Evolutionary conservation across 345 rosid species (phyloP).

Genomic region (Eucalyptus cloeziana): DNA sequence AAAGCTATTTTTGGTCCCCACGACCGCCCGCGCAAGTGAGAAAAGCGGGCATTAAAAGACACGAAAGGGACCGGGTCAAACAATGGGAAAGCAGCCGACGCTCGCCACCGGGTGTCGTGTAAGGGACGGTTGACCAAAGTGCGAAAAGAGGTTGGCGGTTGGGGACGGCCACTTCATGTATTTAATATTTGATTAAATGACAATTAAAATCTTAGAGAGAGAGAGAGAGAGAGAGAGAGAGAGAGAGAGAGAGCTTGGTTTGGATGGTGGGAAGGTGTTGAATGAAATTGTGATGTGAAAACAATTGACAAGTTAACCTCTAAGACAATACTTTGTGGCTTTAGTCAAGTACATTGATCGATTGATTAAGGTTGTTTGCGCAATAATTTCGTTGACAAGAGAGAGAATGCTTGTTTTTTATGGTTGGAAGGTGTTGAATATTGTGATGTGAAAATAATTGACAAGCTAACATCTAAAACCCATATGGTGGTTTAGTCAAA

Average conservation of each 20-base stretch:
- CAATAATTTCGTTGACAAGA: background rate
- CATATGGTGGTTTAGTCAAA: background rate
- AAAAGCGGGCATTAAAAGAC: background rate
- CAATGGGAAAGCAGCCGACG: constrained; percentile 16
- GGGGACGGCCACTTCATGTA: background rate
- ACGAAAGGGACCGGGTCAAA: constrained; percentile 19
- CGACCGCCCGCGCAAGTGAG: background rate
- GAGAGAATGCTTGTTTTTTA: background rate
- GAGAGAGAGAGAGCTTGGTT: background rate
- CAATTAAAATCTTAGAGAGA: background rate
- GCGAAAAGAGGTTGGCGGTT: constrained; percentile 10
- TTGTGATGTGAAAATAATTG: background rate
- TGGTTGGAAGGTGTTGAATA: background rate
- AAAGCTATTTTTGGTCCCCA: background rate
- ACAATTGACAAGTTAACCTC: background rate
- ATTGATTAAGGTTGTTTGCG: background rate
- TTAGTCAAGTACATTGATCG: background rate
- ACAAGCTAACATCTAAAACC: background rate
- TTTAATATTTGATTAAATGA: background rate
- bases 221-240: background rate
- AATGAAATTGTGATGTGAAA: background rate
- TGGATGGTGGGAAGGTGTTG: background rate
- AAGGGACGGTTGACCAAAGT: constrained; percentile 27
- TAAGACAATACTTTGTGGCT: background rate
- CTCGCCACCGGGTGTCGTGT: constrained; percentile 16